A percentile compares a stretch with the other conserved stretches of the same genome.
Evolutionary conservation across 176 grass and related monocot genomes (phyloP).

Genomic region (Triticum dicoccoides): DNA sequence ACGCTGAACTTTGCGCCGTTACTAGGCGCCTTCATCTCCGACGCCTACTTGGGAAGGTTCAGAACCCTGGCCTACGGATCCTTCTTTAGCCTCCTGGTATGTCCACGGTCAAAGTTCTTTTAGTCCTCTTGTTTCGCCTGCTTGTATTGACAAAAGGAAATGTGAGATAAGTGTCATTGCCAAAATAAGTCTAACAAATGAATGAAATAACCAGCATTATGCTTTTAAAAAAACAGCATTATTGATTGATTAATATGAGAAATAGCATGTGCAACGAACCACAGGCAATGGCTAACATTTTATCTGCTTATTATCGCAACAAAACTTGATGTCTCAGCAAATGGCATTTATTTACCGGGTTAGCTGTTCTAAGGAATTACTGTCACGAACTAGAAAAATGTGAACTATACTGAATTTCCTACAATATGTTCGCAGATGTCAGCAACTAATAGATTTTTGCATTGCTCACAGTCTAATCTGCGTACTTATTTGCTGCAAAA

Average conservation of each 20-base stretch:
- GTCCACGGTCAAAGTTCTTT: background rate
- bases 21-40: conserved; percentile 44
- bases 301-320: background rate
- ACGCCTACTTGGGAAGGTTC: conserved; percentile 51
- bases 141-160: background rate
- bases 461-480: background rate
- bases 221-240: background rate
- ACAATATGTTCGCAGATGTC: background rate
- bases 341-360: background rate
- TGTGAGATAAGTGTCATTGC: background rate
- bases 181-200: background rate
- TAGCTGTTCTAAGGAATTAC: conserved; percentile 2
- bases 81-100: conserved; percentile 38
- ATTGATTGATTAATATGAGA: background rate
- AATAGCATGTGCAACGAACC: conserved; percentile 1
- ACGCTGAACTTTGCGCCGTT: conserved; percentile 43
- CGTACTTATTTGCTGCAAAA: conserved; percentile 9
- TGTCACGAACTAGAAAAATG: background rate
- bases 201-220: background rate
- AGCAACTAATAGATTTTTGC: background rate
- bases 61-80: conserved; percentile 39
- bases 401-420: background rate
- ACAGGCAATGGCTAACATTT: background rate
- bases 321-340: background rate
- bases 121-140: conserved; percentile 11